Evolutionary conservation across 352 stramenopile genomes (phyloP), one percentile per base, ranked within the genome.

Genomic region (Phytopythium mirpurense): DNA sequence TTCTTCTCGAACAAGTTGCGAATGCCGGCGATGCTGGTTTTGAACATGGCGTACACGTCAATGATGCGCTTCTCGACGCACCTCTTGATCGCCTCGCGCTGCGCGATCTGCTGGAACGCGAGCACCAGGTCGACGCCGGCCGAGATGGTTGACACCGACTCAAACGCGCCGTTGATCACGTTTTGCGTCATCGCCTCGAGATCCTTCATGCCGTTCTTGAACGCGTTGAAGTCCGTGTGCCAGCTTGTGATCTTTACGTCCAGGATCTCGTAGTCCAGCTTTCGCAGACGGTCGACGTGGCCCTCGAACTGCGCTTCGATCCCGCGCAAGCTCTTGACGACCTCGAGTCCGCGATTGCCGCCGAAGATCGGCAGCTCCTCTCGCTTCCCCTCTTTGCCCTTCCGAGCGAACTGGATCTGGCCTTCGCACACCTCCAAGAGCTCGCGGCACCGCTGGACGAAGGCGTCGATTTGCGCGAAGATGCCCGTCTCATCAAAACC

Each of bases 191-290:
- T 98, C 0, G 93, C 93, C 52, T 98, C 95, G 3, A 98, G 68
- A 56, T 98, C 95, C 62, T 98, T 98, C 65, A 98, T 91, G 21
- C 86, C 88, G 54, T 96, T 97, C 68, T 98, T 98, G 65, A 98
- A 98, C 5, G 75, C 71, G 52, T 97, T 98, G 54, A 97, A 98
- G 68, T 98, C 92, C 45, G 91, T 88, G 54, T 98, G 94, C 95
- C 95, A 98, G 53, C 86, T 88, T 3, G 84, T 96, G 36, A 93
- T 96, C 51, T 97, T 98, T 32, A 98, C 93, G 49, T 98, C 93
- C 2, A 98, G 63, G 29, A 98, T 94, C 32, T 97, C 82, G 62
- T 98, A 98, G 44, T 98, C 86, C 12, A 98, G 71, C 51, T 76
- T 78, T 9, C 86, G 80, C 31, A 98, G 62, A 6, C 87, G 74